Base-by-base conservation (phyloP, 176 grass and related monocot genomes). In the Dendrocalamus sinicus region DNA sequence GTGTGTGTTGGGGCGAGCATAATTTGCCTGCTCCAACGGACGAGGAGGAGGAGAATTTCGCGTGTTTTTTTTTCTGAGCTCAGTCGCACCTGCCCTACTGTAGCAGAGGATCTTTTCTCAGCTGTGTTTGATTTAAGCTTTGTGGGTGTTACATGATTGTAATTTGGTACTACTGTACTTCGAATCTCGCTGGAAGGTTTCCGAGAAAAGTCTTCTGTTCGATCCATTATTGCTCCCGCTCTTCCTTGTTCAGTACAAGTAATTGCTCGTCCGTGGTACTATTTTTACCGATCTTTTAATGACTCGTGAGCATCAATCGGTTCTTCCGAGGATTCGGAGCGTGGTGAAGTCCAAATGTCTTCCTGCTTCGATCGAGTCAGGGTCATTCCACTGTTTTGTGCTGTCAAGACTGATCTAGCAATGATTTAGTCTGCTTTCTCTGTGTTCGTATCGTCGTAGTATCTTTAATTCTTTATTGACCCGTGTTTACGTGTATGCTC, bases 271-370 rank as follows among this genome's bases (percentile, higher is more conserved):
- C 23, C 41, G 6, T 10, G 4, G 20, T 76, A 37, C 28, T 54
- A 17, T 30, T 51, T 50, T 19, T 32, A 69, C 47, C 47, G 19
- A 41, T n/a, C 13, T 68, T 14, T 61, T 14, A 77, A 81, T 75
- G 51, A 67, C 28, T 55, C 87, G 12, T 60, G 12, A 72, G 5
- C 32, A 13, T 14, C 12, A 46, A 7, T 32, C 28, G 5, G 70
- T 61, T 85, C 51, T 62, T 66, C 37, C 0, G 16, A 59, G 50
- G 20, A 59, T 78, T 48, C 75, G 35, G 54, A 80, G 55, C 45
- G 45, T 43, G 43, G 45, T 0, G 2, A 23, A 19, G 2, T 77
- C 9, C 22, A 24, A 44, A 39, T 19, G 1, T 24, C 71, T 24
- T 26, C 28, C 19, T 70, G 28, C 7, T 14, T 55, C 63, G 0